Percentiles rank a stretch among this genome's conserved stretches.
Evolutionary conservation across 805 yeast species (phyloP).

Genomic region (Yamadazyma sp.): DNA sequence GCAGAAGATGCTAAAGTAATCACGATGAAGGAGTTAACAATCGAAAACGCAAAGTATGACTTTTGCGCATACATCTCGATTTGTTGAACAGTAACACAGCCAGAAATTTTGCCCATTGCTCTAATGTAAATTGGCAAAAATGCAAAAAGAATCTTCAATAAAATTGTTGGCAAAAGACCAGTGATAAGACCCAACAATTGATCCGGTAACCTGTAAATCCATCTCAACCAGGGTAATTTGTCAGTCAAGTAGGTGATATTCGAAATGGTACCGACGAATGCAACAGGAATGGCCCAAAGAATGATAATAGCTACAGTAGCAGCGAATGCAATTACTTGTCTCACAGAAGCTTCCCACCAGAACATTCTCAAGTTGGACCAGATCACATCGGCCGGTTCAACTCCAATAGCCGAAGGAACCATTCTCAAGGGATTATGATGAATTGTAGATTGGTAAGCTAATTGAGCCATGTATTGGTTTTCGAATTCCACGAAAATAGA

Average conservation of each 20-base stretch:
- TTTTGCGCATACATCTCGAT: conserved; percentile 67
- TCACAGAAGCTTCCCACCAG: conserved; percentile 73
- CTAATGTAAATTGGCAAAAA: conserved; percentile 83
- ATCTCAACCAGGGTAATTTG: conserved; percentile 69
- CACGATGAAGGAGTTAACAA: conserved; percentile 68
- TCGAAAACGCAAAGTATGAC: conserved; percentile 67
- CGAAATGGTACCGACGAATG: conserved; percentile 94
- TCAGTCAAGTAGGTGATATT: conserved; percentile 74
- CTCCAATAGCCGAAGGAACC: conserved; percentile 59
- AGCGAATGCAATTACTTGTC: conserved; percentile 51
- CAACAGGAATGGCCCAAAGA: conserved; percentile 96
- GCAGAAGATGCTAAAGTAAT: conserved; percentile 73
- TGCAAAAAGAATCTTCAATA: conserved; percentile 80
- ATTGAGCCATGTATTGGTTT: conserved; percentile 70
- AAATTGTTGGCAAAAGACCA: conserved; percentile 79
- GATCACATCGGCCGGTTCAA: conserved; percentile 59
- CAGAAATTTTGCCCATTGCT: conserved; percentile 60
- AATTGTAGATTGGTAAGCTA: conserved; percentile 62
- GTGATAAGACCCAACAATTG: conserved; percentile 80
- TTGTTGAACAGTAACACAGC: conserved; percentile 55
- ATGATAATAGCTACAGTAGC: conserved; percentile 60
- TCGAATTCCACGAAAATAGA: conserved; percentile 79
- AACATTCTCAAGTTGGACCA: conserved; percentile 76
- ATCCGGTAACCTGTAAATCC: conserved; percentile 71
- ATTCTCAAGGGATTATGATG: conserved; percentile 68